Conservation (phyloP, 2,329 filamentous ascomycete genomes). For the Thelonectria rubi region DNA sequence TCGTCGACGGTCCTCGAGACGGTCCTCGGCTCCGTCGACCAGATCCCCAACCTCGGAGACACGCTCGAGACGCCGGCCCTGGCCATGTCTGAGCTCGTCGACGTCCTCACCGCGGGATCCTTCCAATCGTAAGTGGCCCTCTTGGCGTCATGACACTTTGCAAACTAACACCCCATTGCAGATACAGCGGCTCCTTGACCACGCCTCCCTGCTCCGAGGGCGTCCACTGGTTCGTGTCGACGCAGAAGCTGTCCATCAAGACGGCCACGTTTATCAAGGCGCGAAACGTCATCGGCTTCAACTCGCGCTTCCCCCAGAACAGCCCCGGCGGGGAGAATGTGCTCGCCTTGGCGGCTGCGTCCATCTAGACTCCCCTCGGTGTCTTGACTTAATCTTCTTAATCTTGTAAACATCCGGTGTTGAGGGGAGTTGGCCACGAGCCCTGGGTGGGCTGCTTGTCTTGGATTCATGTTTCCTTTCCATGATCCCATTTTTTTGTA, state of each 20-base stretch:
- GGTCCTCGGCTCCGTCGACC: conserved; percentile 50
- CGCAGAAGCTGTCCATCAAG: conserved; percentile 57
- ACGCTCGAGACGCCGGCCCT: conserved; percentile 49
- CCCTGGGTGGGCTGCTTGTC: neutral
- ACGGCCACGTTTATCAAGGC: conserved; percentile 60
- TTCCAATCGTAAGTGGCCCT: conserved; percentile 40
- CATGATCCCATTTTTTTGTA: neutral
- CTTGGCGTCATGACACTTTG: neutral
- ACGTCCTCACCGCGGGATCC: conserved; percentile 40
- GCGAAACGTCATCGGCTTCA: conserved; percentile 64
- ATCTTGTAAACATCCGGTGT: neutral
- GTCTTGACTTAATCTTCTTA: neutral
- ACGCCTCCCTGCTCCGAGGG: conserved; percentile 70
- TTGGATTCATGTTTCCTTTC: neutral
- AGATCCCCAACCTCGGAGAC: conserved; percentile 52
- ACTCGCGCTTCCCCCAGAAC: conserved; percentile 64
- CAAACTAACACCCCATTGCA: conserved; percentile 22
- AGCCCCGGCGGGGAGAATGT: conserved; percentile 51
- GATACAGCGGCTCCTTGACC: conserved; percentile 67
- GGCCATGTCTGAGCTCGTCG: conserved; percentile 53
- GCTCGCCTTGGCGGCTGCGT: neutral
- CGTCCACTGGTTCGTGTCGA: conserved; percentile 62
- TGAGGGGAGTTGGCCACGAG: neutral
- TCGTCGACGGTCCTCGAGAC: conserved; percentile 45
- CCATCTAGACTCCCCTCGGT: neutral